phyloP scores from a whole-genome alignment of 306 rosid species.

The Cucumis cinereus region DNA sequence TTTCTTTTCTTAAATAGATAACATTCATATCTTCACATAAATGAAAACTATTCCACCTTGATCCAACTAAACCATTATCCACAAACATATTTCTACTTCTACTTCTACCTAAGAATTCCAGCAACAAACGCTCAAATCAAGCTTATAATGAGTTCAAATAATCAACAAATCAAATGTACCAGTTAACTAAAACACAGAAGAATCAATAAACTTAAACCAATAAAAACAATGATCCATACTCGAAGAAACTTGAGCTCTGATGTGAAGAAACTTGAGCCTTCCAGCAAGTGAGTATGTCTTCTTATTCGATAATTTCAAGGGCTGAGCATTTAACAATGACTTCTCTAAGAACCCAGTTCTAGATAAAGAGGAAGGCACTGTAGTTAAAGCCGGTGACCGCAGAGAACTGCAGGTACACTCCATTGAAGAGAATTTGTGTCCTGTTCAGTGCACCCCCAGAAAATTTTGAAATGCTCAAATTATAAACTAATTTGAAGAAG shows the following conservation, averaged over 20 bases:
- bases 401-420: slow-evolving; percentile 35
- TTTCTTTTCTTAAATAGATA: neutral
- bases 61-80: neutral
- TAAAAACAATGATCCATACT: slow-evolving; percentile 20
- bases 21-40: neutral
- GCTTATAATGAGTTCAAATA: neutral
- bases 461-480: neutral
- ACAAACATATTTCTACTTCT: neutral
- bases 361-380: slow-evolving; percentile 37
- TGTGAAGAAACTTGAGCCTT: slow-evolving; percentile 28
- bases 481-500: neutral
- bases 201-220: neutral
- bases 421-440: slow-evolving; percentile 26
- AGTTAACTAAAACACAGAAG: neutral
- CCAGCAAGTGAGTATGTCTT: slow-evolving; percentile 18
- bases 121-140: neutral
- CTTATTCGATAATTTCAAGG: slow-evolving; percentile 30
- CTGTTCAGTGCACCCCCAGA: neutral
- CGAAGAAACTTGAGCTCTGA: slow-evolving; percentile 48
- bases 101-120: neutral
- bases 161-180: neutral
- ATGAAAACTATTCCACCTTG: neutral
- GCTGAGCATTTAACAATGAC: slow-evolving; percentile 19
- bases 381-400: slow-evolving; percentile 36
- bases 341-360: slow-evolving; percentile 20